Evolutionary conservation across 1,284 basidiomycete species (phyloP).

Genomic region (Vanrija pseudolonga): DNA sequence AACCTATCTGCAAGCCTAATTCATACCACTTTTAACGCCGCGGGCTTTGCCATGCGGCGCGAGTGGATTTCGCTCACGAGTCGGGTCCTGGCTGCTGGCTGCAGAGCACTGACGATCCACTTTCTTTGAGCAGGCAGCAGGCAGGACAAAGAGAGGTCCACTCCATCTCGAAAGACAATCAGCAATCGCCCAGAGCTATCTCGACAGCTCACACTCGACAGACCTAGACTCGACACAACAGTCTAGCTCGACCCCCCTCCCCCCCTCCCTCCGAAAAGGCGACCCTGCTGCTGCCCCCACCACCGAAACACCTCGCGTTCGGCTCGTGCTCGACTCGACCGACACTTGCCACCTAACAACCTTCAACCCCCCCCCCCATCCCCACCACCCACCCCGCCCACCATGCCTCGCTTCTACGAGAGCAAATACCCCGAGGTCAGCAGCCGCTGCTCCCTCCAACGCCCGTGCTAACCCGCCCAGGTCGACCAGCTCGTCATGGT

Average conservation of each 20-base stretch:
- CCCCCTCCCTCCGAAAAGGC: background rate
- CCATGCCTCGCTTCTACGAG: slow-evolving; percentile 50
- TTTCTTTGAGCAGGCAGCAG: too few species aligned
- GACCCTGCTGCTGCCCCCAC: background rate
- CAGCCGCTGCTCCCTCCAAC: background rate
- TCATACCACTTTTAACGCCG: too few species aligned
- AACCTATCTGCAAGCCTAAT: too few species aligned
- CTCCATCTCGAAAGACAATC: background rate
- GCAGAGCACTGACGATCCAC: too few species aligned
- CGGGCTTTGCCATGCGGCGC: too few species aligned
- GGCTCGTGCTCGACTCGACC: background rate
- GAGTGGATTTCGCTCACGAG: too few species aligned
- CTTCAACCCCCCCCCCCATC: background rate
- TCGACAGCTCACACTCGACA: background rate
- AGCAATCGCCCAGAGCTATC: background rate
- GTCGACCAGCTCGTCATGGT: slow-evolving; percentile 99
- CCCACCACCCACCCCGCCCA: slow-evolving; percentile 7
- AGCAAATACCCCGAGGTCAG: slow-evolving; percentile 54
- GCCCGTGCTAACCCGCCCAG: slow-evolving; percentile 40
- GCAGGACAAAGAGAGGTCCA: too few species aligned
- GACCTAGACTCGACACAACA: background rate
- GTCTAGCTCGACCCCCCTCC: background rate
- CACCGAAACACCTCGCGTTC: background rate
- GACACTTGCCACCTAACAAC: background rate
- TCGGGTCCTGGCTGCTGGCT: too few species aligned